A percentile compares a stretch with the other conserved stretches of the same genome.
These are phyloP conservation scores for Fraxinus sp. DNA, from an alignment of 305 asterid genomes.

Conservation along the genomic window DNA sequence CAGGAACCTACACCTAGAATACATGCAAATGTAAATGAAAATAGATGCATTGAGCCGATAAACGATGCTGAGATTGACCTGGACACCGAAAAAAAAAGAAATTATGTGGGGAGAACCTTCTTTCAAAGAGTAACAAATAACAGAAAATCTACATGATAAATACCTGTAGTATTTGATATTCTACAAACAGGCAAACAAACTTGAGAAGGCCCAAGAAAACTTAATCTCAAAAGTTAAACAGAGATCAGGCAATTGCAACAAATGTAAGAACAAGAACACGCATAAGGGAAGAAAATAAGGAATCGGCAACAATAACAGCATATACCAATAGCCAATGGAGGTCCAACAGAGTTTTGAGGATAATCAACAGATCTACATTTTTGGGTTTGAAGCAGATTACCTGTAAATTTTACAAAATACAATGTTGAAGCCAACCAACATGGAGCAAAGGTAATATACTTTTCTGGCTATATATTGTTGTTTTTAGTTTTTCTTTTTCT, in stretches of 20 bases:
- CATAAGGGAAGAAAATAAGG: not conserved
- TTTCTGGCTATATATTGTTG: not conserved
- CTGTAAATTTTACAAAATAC: conserved; percentile 20
- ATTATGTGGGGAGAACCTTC: not conserved
- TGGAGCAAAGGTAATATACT: conserved; percentile 6
- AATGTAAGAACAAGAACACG: conserved; percentile 4
- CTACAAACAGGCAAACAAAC: conserved; percentile 22
- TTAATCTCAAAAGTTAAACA: conserved; percentile 15
- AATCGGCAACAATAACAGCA: conserved; percentile 3
- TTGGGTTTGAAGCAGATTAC: conserved; percentile 27
- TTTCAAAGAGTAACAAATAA: not conserved
- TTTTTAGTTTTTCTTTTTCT: not conserved
- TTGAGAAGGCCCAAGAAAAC: conserved; percentile 33
- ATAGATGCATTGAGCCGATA: conserved; percentile 26
- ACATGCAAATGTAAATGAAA: not conserved
- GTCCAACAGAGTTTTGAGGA: conserved; percentile 20
- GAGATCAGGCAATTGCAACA: conserved; percentile 15
- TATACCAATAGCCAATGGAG: conserved; percentile 31
- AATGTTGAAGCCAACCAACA: not conserved
- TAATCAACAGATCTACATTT: conserved; percentile 21
- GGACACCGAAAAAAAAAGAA: not conserved
- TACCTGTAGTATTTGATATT: conserved; percentile 34
- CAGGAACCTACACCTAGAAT: conserved; percentile 18
- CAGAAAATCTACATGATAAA: not conserved
- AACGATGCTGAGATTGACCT: conserved; percentile 30